Conservation (phyloP, 257 asterid genomes). For the Striga asiatica region DNA sequence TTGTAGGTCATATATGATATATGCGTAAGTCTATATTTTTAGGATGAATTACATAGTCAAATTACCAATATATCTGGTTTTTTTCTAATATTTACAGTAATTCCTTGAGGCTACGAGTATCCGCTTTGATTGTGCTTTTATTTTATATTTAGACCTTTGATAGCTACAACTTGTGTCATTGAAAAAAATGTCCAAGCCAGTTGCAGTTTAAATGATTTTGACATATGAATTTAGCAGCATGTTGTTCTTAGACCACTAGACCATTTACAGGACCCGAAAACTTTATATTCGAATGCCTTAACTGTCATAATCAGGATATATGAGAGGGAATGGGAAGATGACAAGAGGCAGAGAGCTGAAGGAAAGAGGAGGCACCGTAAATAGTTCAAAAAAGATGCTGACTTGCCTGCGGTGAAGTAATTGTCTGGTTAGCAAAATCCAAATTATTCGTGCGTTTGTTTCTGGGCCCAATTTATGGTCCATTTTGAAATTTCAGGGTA, state of each 20-base stretch:
- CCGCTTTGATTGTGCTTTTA: no score
- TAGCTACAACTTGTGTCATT: no score
- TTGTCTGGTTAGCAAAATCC: neutral
- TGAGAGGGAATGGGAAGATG: slow-evolving; percentile 98
- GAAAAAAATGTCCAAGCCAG: no score
- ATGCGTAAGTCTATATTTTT: neutral
- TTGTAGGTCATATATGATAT: neutral
- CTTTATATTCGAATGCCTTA: slow-evolving; percentile 28
- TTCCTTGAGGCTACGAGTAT: no score
- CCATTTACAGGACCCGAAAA: no score
- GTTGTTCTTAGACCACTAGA: no score
- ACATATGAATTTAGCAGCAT: no score
- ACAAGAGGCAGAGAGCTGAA: slow-evolving; percentile 92
- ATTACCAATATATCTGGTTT: neutral
- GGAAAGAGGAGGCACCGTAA: slow-evolving; percentile 88
- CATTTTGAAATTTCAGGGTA: neutral
- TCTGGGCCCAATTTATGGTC: slow-evolving; percentile 4
- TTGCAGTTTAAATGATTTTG: no score
- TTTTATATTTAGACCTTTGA: no score
- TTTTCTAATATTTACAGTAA: neutral
- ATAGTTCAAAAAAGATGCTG: slow-evolving; percentile 19
- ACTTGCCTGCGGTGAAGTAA: neutral
- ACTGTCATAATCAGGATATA: slow-evolving; percentile 40
- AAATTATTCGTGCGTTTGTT: neutral
- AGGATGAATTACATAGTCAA: neutral